Evolutionary conservation across 1,284 basidiomycete genomes (phyloP), one percentile per base, ranked within the genome.

Genomic region (Erythrobasidium hasegawianum): DNA sequence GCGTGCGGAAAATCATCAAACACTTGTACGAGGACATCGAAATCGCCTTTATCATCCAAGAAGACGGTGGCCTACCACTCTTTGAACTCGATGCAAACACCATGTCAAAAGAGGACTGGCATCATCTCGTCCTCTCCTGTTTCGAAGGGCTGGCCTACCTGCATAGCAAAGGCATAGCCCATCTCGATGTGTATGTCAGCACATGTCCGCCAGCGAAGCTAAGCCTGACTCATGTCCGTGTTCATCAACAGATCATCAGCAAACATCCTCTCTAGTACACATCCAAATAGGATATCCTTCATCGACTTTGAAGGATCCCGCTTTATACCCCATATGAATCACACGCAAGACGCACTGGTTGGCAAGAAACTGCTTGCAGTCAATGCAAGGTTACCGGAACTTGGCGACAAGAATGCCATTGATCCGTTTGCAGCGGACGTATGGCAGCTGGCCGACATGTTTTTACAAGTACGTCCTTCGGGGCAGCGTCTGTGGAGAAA

Each of bases 221-320:
- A n/a, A n/a, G 18, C 18, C 27, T 18, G 11, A 20, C 14, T 4
- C 18, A 13, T 20, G 13, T 7, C 14, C 27, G 41, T 24, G 8
- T 29, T n/a, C n/a, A 26, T 26, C n/a, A n/a, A 11, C 54, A 14
- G 41, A n/a, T n/a, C 16, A 33, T 52, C 18, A 27, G 33, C 43
- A 47, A 24, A 47, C 16, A 47, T 18, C 43, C 22, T 47, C 16
- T 47, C 4, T 24, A 18, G 5, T 14, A 5, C 16, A 18, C 8
- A 47, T 14, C 43, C 43, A 57, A 29, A 57, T n/a, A n/a, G n/a
- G n/a, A 45, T 56, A 33, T n/a, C 62, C 3, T 58, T 65, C 54
- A 65, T 65, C 24, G 62, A 65, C 33, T 65, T 65, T 33, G 62
- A 65, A 52, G 62, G 62, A 26, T 65, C n/a, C 26, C 54, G 22